Base-by-base conservation (phyloP, 306 rosid genomes). In the Begonia masoniana region DNA sequence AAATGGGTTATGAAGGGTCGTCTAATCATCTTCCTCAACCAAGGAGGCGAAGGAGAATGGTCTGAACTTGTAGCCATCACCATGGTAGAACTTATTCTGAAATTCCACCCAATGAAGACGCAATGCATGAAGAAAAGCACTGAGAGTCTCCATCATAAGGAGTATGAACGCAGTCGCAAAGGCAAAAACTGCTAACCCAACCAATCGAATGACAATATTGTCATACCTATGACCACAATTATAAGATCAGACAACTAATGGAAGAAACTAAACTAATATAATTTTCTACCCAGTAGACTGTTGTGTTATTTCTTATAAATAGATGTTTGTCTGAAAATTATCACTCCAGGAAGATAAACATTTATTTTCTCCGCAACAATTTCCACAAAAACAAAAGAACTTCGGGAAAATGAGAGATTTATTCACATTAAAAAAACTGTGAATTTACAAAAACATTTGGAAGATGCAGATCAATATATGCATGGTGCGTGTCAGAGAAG, bases 41-140 rank as follows among this genome's bases (percentile, higher is more conserved):
- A 83, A 65, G 60, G 83, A 57, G 54, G 95, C 75, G 16, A 86
- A 86, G 58, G 99, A 81, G 69, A 92, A 92, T 35, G 99, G 99
- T 70, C 51, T 83, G 84, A 92, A 92, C 81, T 92, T 86, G 76
- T 79, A 72, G 64, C 99, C 99, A 70, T 92, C 99, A 11, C 96
- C 99, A 15, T 77, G 70, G 78, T 92, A 92, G 80, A 92, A 92
- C 61, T 92, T 92, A 62, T 76, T 83, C 74, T 92, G 99, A 76
- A 81, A 92, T 71, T 92, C 99, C 43, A 92, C 95, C 99, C 99
- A 92, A 71, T 92, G 99, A 57, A 92, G 99, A 77, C 99, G 95
- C 70, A 92, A 60, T 69, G 99, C 96, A 62, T 92, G 99, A 70
- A 92, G 99, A 78, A 92, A 92, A 62, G 99, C 96, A 58, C 99